Evolutionary conservation across 208 protist species (phyloP), one percentile per base, ranked within the genome.

Genomic region (Leishmania lainsoni): DNA sequence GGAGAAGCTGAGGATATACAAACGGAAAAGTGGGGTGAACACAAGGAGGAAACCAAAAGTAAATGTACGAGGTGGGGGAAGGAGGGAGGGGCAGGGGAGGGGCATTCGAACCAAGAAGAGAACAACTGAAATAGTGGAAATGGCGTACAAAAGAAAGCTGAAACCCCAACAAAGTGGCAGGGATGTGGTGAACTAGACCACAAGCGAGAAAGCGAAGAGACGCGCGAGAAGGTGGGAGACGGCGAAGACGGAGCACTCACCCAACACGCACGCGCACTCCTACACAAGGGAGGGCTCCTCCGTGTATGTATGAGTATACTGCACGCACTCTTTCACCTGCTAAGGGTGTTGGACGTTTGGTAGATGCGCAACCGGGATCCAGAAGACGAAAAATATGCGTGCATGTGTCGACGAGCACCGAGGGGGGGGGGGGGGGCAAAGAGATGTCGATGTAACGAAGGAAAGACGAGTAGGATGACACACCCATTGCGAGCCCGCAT

Each of bases 291-390:
- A 73, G 45, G 45, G 26, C 69, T 54, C 45, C 69, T 54, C 69
- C 69, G 26, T 12, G 69, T 49, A 29, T 54, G 45, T 52, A 22
- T 73, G 69, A 45, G 45, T 73, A 73, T 48, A 35, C 17, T 45
- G 9, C 20, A 73, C 45, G 69, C 69, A 73, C 69, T 73, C 26
- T 45, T 51, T 73, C 45, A 54, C 69, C 69, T 51, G 69, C 22
- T 32, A 26, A 49, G 14, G 22, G 45, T 45, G n/a, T 52, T 73
- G 16, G 45, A 29, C 29, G 39, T 8, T 54, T 22, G 39, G 69
- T 35, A 26, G 26, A 6, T 49, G n/a, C 17, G 61, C 29, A 8
- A 39, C 35, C 29, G 39, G n/a, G n/a, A 29, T 2, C 6, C 61
- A 4, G 3, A n/a, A 26, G 45, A 16, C 29, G 9, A 6, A 32